Percentiles rank a stretch among this genome's conserved stretches.
Conservation (phyloP, 2,329 filamentous ascomycete genomes). For the Rhynchosporium agropyri region DNA sequence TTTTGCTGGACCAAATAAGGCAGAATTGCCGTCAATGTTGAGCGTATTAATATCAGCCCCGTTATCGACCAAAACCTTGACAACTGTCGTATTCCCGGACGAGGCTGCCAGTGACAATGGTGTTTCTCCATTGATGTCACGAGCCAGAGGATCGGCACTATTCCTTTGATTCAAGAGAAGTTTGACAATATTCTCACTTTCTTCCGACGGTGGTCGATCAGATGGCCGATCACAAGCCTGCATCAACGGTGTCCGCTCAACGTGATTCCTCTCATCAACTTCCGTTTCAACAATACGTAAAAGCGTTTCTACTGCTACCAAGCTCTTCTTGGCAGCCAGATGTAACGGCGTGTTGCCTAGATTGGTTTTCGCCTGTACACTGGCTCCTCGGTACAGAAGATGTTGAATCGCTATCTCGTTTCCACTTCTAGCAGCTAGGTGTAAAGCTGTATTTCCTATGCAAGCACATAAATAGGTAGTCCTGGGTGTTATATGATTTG, state of each 20-base stretch:
- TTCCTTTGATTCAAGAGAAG: conserved; percentile 3
- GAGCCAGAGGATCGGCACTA: background rate
- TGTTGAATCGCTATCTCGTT: background rate
- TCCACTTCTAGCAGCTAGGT: conserved; percentile 6
- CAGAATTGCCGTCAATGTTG: conserved; percentile 2
- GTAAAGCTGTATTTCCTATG: conserved; percentile 4
- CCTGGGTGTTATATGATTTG: background rate
- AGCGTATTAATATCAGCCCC: background rate
- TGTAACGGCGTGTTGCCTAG: conserved; percentile 1
- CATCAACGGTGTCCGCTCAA: conserved; percentile 7
- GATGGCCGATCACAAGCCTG: conserved; percentile 9
- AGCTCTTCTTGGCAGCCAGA: conserved; percentile 1
- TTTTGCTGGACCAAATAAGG: conserved; percentile 5
- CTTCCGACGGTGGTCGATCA: background rate
- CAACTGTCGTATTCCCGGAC: background rate
- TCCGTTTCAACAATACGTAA: background rate
- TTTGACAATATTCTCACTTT: conserved; percentile 7
- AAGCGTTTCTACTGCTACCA: conserved; percentile 3
- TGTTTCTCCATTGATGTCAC: conserved; percentile 9
- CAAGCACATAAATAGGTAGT: background rate
- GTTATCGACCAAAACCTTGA: background rate
- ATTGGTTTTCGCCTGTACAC: conserved; percentile 2
- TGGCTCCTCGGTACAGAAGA: background rate
- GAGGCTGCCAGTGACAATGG: conserved; percentile 4
- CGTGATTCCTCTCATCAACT: background rate